Base-by-base conservation (phyloP, 202 grass and related monocot species). In the Elaeis oleifera region DNA sequence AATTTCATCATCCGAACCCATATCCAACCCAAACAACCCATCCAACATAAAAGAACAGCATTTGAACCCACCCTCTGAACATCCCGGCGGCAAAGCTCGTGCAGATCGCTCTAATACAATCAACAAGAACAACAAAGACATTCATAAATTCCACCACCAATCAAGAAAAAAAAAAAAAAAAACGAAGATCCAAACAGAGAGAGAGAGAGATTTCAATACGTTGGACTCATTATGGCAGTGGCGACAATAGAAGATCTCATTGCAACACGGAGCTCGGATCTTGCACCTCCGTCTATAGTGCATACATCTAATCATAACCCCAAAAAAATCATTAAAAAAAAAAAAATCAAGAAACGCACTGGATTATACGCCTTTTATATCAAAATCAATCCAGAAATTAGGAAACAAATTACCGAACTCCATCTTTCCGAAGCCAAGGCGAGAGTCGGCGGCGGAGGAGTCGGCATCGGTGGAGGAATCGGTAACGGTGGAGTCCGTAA, bases 281-380 rank as follows among this genome's bases (percentile, higher is more conserved):
- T 86, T 92, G 59, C 94, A 99, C 69, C 94, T 86, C 80, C 94
- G 77, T 65, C 65, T 82, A 48, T 99, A 99, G 74, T 99, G 94
- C 61, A 75, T 66, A 61, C 94, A 99, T 62, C 94, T 96, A 75
- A 56, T 1, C 23, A 17, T 64, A 65, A 25, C 56, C 19, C 7
- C 17, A 19, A 68, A 50, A 8, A 65, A 51, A 52, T 16, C 3
- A 60, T 44, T 6, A 49, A 48, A 8, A 2, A 51, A 19, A 76
- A 21, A 25, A 14, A 69, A 53, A 52, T 24, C 36, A 25, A 28
- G 21, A 56, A 3, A 20, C 0, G 57, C 4, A 60, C 32, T 16
- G 1, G 71, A 2, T 44, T 44, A 44, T 44, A 44, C 1, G 8
- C 14, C 13, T 14, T 44, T 11, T 11, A 44, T 3, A 44, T 44